Base-by-base conservation (phyloP, 345 rosid genomes). In the Jatropha curcas region DNA sequence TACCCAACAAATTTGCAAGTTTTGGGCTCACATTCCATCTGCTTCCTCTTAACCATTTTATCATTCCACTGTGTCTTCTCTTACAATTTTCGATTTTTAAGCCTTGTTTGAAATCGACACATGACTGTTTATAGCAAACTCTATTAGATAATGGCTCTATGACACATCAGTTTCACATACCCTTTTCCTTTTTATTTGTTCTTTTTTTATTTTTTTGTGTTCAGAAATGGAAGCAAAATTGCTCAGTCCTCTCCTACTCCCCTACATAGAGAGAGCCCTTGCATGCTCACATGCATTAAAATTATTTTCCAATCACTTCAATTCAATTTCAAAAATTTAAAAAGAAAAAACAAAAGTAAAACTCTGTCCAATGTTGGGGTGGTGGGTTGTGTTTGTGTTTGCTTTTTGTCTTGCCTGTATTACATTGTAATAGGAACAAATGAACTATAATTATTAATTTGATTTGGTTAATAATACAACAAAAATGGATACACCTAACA, bases 401-500 rank as follows among this genome's bases (percentile, higher is more conserved):
- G 43, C 35, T 19, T 24, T 53, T 62, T 69, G 67, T 56, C 31
- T 70, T 72, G 73, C 62, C 35, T 37, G 68, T 59, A 67, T 66
- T 61, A 67, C 43, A 65, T 67, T 74, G 71, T 33, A 78, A 72
- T 60, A 60, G 20, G 43, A 75, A 61, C 74, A 79, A 79, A 76
- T 39, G 24, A 27, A 22, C 45, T 35, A 28, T 14, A 30, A 58
- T 74, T 70, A 63, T 53, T 17, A 60, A 78, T 68, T 53, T 71
- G 65, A 58, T 59, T 73, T 71, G 17, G 7, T 52, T 74, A 35
- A 46, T 56, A 66, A 67, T 33, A 65, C 58, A 71, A 70, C 79
- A 72, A 79, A 76, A 65, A 50, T 53, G 52, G 68, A 78, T 34
- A 45, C 24, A 81, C 81, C 85, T 71, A 79, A 81, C 73, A 16